Evolutionary conservation across 2,329 filamentous ascomycete species (phyloP).

Genomic region (Byssoonygena ceratinophila): DNA sequence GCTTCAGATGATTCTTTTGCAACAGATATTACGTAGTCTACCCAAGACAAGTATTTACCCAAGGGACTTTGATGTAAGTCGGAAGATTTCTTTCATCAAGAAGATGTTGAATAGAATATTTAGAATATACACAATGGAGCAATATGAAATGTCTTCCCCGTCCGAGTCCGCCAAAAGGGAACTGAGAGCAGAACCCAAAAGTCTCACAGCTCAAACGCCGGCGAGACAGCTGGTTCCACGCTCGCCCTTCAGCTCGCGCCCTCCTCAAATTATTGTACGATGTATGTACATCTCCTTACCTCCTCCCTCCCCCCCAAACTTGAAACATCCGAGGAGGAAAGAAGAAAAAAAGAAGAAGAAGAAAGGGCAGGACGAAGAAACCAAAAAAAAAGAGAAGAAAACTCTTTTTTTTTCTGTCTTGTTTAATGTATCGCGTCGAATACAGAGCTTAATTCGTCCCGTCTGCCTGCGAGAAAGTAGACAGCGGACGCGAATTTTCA

Average conservation of each 20-base stretch:
- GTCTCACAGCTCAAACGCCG: background rate
- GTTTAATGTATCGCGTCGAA: slow-evolving; percentile 29
- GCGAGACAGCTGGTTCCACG: background rate
- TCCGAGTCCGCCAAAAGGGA: background rate
- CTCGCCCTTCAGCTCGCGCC: background rate
- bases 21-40: too few relatives aligned
- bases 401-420: background rate
- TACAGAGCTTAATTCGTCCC: slow-evolving; percentile 25
- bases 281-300: too few relatives aligned
- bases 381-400: background rate
- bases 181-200: background rate
- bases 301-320: too few relatives aligned
- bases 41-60: too few relatives aligned
- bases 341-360: background rate
- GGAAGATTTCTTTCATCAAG: too few relatives aligned
- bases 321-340: too few relatives aligned
- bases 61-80: too few relatives aligned
- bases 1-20: too few relatives aligned
- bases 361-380: background rate
- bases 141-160: background rate
- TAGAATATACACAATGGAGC: too few relatives aligned
- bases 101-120: too few relatives aligned
- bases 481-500: slow-evolving; percentile 15
- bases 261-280: too few relatives aligned
- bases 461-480: background rate